These are phyloP conservation scores for Penicillium palitans DNA, from an alignment of 2,329 filamentous ascomycete species.

Conservation along the genomic window DNA sequence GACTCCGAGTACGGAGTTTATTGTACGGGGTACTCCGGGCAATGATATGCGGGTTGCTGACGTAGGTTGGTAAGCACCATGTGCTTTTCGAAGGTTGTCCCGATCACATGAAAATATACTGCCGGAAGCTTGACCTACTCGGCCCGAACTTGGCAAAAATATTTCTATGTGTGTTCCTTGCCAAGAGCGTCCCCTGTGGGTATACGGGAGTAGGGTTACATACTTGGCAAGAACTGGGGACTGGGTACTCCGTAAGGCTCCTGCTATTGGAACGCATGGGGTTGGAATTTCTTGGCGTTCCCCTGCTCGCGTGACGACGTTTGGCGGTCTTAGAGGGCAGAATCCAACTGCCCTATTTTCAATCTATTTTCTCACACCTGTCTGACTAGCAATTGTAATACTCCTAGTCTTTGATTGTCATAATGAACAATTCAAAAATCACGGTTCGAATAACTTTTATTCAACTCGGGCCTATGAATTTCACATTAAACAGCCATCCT, in stretches of 20 bases:
- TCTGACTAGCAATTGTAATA: no score
- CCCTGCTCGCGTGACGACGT: neutral
- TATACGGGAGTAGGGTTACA: no score
- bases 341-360: neutral
- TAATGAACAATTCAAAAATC: neutral
- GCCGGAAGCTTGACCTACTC: neutral
- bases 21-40: no score
- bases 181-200: neutral
- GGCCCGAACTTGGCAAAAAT: neutral
- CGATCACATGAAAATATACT: neutral
- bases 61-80: no score
- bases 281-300: neutral
- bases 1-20: neutral
- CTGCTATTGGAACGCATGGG: neutral
- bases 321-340: neutral
- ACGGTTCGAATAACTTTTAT: neutral
- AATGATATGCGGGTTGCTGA: no score
- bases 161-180: neutral
- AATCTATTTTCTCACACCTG: no score
- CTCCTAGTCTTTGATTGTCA: no score
- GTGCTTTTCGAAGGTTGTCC: neutral
- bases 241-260: neutral
- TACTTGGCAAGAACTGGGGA: no score
- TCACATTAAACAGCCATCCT: slow-evolving; percentile 53
- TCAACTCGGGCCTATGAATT: neutral